A percentile compares a stretch with the other conserved stretches of the same genome.
Evolutionary conservation across 2,329 filamentous ascomycete species (phyloP).

Genomic region (Fusarium palustre): DNA sequence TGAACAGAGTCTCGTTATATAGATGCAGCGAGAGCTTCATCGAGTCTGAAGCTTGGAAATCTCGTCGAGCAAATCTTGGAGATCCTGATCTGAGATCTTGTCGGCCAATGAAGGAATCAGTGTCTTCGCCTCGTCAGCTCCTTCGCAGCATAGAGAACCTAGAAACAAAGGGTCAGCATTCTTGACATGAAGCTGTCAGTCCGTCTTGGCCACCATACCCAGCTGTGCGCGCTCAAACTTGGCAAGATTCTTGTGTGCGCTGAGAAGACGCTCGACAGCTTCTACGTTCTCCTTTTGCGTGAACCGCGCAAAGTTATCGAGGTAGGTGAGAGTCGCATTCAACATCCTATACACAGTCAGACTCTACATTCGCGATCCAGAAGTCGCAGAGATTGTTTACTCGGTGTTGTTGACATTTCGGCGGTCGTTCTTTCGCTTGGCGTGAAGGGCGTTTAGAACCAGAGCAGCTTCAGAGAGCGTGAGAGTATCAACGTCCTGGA

Average conservation of each 20-base stretch:
- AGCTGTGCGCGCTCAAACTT: conserved; percentile 95
- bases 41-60: conserved; percentile 78
- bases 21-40: conserved; percentile 35
- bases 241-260: conserved; percentile 81
- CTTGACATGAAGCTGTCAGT: not conserved
- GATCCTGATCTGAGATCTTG: conserved; percentile 90
- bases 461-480: conserved; percentile 92
- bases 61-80: conserved; percentile 90
- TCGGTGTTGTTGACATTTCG: conserved; percentile 88
- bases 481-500: conserved; percentile 89
- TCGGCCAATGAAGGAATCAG: conserved; percentile 88
- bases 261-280: conserved; percentile 89
- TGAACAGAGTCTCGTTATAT: not conserved
- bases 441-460: conserved; percentile 89
- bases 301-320: conserved; percentile 95
- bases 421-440: conserved; percentile 81
- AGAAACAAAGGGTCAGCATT: conserved; percentile 20
- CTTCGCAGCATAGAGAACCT: conserved; percentile 94
- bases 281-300: conserved; percentile 95
- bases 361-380: not conserved
- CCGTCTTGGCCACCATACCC: conserved; percentile 64
- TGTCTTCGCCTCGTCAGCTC: conserved; percentile 94
- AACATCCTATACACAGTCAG: conserved; percentile 69
- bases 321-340: conserved; percentile 89
- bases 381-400: conserved; percentile 59